A percentile compares a stretch with the other conserved stretches of the same genome.
These are phyloP conservation scores for Biancaea sappan DNA, from an alignment of 306 rosid genomes.

Conservation along the genomic window DNA sequence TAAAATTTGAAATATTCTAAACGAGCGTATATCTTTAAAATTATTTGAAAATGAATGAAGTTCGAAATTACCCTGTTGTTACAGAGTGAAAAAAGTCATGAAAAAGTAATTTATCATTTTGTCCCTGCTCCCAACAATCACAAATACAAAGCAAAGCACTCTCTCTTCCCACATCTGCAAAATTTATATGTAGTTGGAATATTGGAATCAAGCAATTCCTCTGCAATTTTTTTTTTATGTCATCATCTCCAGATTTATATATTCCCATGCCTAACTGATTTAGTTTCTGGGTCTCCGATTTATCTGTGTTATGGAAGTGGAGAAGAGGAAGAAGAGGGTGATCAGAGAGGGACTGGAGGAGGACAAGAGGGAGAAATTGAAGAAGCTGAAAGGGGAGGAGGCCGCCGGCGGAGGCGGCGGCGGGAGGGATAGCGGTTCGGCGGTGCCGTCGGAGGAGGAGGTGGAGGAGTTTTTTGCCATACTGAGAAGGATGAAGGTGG, in stretches of 20 bases:
- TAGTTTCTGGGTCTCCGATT: conserved; percentile 5
- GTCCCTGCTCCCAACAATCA: background rate
- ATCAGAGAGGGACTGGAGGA: conserved; percentile 15
- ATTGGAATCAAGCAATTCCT: background rate
- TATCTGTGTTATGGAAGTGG: conserved; percentile 40
- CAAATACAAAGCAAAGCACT: background rate
- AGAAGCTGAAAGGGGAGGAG: conserved; percentile 27
- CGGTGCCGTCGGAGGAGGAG: conserved; percentile 57
- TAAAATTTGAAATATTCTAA: too few species aligned
- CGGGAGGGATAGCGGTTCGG: background rate
- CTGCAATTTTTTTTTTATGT: too few species aligned
- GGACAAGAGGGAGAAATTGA: background rate
- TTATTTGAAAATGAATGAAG: too few species aligned
- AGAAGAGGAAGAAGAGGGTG: conserved; percentile 32
- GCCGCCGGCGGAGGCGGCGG: background rate
- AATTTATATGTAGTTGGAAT: background rate
- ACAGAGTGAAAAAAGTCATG: background rate
- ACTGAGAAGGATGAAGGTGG: conserved; percentile 70
- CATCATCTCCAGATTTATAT: background rate
- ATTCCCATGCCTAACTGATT: background rate
- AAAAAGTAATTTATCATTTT: background rate
- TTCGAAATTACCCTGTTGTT: too few species aligned
- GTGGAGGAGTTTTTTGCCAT: conserved; percentile 81
- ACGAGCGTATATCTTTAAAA: too few species aligned
- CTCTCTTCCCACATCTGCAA: background rate